Evolutionary conservation across 139 green algal genomes (phyloP).

Genomic region (Chlamydomonas sp.): DNA sequence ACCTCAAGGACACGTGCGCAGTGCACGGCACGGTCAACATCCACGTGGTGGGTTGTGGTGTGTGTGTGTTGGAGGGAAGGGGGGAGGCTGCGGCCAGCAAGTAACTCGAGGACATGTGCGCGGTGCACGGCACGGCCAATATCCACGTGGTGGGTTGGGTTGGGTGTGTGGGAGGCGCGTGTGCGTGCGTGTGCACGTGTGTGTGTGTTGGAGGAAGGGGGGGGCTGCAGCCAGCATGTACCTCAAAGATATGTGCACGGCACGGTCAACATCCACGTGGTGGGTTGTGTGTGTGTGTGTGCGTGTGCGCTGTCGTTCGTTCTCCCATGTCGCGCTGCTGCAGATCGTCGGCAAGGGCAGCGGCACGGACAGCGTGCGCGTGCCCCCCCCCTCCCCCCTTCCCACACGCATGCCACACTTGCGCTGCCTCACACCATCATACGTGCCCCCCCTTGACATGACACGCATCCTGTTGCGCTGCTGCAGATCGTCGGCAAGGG

Average conservation of each 20-base stretch:
- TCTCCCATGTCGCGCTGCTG: conserved; percentile 14
- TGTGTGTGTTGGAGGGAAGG: too few species aligned
- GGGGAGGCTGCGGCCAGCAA: conserved; percentile 62
- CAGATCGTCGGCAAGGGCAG: conserved; percentile 50
- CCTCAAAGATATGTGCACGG: conserved; percentile 82
- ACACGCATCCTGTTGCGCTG: conserved; percentile 2
- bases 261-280: conserved; percentile 69
- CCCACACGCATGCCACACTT: conserved; percentile 10
- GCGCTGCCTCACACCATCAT: not conserved
- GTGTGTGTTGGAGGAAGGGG: too few species aligned
- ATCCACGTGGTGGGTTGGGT: too few species aligned
- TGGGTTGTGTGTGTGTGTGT: too few species aligned
- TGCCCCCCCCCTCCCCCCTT: conserved; percentile 71
- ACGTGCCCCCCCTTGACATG: not conserved
- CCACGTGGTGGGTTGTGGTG: too few species aligned
- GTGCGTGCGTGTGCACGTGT: too few species aligned
- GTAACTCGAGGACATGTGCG: conserved; percentile 80
- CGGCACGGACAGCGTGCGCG: conserved; percentile 67
- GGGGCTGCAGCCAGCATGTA: conserved; percentile 75
- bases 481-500: conserved; percentile 55
- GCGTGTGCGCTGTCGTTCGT: too few species aligned
- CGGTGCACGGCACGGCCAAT: conserved; percentile 79
- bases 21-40: conserved; percentile 84
- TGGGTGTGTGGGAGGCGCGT: too few species aligned
- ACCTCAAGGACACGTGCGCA: conserved; percentile 74